Evolutionary conservation across 805 yeast genomes (phyloP).

Genomic region (Saccharomycopsis sp.): DNA sequence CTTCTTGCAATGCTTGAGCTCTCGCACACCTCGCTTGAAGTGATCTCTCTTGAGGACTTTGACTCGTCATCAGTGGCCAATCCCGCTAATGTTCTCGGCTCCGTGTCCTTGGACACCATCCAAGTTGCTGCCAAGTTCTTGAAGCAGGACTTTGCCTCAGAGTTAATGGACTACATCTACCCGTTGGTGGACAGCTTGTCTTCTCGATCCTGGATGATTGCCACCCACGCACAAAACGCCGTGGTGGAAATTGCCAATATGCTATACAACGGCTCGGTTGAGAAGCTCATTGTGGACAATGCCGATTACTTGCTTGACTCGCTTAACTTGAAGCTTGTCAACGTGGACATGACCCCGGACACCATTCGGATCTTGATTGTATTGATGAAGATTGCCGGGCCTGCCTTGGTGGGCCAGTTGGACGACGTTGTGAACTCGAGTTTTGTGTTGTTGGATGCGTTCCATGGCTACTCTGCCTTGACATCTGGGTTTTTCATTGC

Average conservation of each 20-base stretch:
- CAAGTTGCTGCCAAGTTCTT: slow-evolving; percentile 26
- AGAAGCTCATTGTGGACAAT: slow-evolving; percentile 50
- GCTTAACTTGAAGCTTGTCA: slow-evolving; percentile 58
- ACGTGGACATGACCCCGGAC: slow-evolving; percentile 60
- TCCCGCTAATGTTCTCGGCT: slow-evolving; percentile 8
- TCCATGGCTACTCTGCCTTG: slow-evolving; percentile 69
- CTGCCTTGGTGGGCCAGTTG: slow-evolving; percentile 51
- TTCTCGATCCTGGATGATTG: neutral
- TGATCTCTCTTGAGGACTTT: slow-evolving; percentile 24
- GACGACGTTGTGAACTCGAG: slow-evolving; percentile 67
- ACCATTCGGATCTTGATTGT: slow-evolving; percentile 63
- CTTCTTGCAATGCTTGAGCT: slow-evolving; percentile 19
- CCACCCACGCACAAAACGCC: slow-evolving; percentile 44
- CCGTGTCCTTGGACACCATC: slow-evolving; percentile 40
- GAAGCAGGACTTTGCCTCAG: slow-evolving; percentile 37
- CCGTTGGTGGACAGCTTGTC: slow-evolving; percentile 61
- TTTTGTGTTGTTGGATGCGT: slow-evolving; percentile 70
- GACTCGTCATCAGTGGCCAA: slow-evolving; percentile 14
- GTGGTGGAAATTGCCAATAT: slow-evolving; percentile 40
- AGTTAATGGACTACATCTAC: slow-evolving; percentile 61
- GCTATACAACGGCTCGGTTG: slow-evolving; percentile 45
- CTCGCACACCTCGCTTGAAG: slow-evolving; percentile 34
- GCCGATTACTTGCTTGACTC: slow-evolving; percentile 76
- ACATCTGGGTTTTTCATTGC: slow-evolving; percentile 68
- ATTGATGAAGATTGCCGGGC: slow-evolving; percentile 63